A percentile compares a stretch with the other conserved stretches of the same genome.
Conservation (phyloP, 2,329 filamentous ascomycete genomes). For the Monilinia vaccinii-corymbosi region DNA sequence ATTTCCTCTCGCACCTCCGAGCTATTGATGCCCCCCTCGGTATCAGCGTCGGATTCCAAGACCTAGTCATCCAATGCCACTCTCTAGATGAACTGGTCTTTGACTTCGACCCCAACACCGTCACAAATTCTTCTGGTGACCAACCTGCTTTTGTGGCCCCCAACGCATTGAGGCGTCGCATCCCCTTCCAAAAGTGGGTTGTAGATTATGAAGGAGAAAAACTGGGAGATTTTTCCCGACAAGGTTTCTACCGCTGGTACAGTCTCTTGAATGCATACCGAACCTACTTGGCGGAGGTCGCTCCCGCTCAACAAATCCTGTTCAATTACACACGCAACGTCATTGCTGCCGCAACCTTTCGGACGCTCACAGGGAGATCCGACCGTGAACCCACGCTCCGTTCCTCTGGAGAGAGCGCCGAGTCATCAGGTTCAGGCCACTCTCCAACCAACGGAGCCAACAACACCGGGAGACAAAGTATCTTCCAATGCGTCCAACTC, state of each 20-base stretch:
- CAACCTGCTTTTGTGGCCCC: no score
- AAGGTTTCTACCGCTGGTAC: background rate
- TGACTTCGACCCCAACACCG: background rate
- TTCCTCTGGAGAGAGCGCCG: no score
- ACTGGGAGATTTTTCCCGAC: fast-evolving
- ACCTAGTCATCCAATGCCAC: fast-evolving
- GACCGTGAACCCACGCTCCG: no score
- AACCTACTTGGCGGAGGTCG: background rate
- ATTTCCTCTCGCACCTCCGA: fast-evolving
- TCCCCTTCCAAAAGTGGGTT: background rate
- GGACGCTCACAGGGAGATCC: background rate
- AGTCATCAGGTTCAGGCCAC: no score
- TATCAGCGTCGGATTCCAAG: background rate
- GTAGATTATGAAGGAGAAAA: background rate
- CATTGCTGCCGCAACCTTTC: background rate
- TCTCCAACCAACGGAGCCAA: no score
- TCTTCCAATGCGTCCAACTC: no score
- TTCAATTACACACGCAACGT: background rate
- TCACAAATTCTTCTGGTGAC: fast-evolving
- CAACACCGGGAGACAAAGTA: no score
- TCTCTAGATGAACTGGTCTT: background rate
- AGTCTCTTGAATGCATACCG: background rate
- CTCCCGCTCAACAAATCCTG: background rate
- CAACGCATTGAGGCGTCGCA: background rate
- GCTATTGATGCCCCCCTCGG: background rate